Evolutionary conservation across 768 basidiomycete species (phyloP), one percentile per base, ranked within the genome.

Genomic region (Naganishia onofrii): DNA sequence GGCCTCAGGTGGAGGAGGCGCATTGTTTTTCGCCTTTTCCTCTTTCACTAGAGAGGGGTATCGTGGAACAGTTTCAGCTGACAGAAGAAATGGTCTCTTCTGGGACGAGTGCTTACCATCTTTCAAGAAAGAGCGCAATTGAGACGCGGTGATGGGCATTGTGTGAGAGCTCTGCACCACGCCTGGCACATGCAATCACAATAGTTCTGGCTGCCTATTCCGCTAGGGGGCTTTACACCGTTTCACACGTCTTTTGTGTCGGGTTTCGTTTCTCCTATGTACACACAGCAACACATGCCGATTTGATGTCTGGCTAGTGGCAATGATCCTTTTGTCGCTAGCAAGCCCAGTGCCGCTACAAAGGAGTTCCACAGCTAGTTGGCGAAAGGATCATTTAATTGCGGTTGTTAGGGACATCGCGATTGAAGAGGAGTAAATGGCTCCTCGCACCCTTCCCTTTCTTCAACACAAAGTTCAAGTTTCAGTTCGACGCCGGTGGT

Each of bases 1-100:
- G 6, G 57, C 51, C 21, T 68, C 67, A 26, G 71, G 71, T 1
- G 71, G 67, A 23, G 71, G 71, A 21, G 71, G 67, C 56, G 74
- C 70, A 28, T 73, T 71, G 12, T 58, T 54, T 19, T 73, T 66
- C 44, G 46, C 60, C 57, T 70, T 70, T 34, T 54, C 71, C 69
- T 71, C 66, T 28, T 70, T 69, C 64, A 74, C 71, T 67, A n/a
- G n/a, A n/a, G n/a, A n/a, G n/a, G n/a, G n/a, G n/a, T n/a, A n/a
- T n/a, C n/a, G n/a, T n/a, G n/a, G n/a, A n/a, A n/a, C n/a, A n/a
- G n/a, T n/a, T n/a, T n/a, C n/a, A n/a, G n/a, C n/a, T n/a, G n/a
- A 29, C 3, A 26, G 28, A 15, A 38, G 1, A 44, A 19, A 15
- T 5, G 6, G 8, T 26, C 46, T 34, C 54, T 2, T 26, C 42